These are phyloP conservation scores for Agaricus blazei DNA, from an alignment of 768 basidiomycete species.

Conservation along the genomic window DNA sequence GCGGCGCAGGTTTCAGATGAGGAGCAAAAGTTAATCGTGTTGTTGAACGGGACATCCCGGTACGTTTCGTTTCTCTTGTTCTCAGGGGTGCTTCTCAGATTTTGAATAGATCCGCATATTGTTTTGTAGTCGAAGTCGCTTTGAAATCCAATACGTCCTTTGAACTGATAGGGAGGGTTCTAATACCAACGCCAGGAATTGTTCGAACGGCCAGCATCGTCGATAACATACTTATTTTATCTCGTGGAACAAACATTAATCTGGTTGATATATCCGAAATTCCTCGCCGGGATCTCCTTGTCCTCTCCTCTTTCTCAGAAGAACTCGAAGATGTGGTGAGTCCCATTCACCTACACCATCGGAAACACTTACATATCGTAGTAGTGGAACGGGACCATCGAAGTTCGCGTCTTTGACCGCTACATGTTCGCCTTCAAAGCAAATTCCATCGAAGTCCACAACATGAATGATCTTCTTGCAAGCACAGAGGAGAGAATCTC, in stretches of 20 bases:
- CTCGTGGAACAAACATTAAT: conserved; percentile 7
- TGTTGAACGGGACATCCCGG: conserved; percentile 1
- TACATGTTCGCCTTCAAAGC: conserved; percentile 50
- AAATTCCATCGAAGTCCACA: conserved; percentile 42
- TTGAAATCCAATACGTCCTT: conserved; percentile 2
- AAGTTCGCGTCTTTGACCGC: conserved; percentile 38
- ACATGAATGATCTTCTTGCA: conserved; percentile 19
- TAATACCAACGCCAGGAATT: background rate
- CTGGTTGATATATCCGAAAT: conserved; percentile 3
- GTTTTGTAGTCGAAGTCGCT: conserved; percentile 6
- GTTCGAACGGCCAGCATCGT: background rate
- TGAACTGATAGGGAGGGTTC: background rate
- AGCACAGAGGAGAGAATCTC: background rate
- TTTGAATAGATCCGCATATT: background rate
- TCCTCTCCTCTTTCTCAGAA: conserved; percentile 16
- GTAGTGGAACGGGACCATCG: conserved; percentile 38
- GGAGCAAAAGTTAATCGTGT: conserved; percentile 5
- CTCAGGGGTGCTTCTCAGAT: background rate
- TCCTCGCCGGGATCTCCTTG: conserved; percentile 1
- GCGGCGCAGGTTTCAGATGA: conserved; percentile 1
- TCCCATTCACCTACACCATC: conserved; percentile 6
- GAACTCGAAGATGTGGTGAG: conserved; percentile 31
- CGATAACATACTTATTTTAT: conserved; percentile 8
- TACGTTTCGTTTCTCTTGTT: background rate
- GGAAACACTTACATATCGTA: background rate